phyloP scores from a whole-genome alignment of 164 flowering plant genomes.

The Liriodendron chinense region DNA sequence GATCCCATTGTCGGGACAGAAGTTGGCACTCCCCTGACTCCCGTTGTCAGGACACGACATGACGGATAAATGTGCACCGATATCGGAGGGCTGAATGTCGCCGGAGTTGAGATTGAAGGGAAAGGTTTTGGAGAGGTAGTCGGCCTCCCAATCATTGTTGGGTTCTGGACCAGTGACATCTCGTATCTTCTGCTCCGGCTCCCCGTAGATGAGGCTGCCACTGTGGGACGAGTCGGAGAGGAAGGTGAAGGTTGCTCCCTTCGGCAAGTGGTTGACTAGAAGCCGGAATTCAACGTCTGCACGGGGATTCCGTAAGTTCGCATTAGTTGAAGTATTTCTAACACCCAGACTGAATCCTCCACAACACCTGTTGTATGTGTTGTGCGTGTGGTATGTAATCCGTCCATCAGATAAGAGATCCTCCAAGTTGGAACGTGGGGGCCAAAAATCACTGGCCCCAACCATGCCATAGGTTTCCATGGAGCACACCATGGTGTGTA shows the following conservation, averaged over 20 bases:
- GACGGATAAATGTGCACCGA: constrained; percentile 44
- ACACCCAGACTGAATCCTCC: too few relatives aligned
- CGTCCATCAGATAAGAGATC: too few relatives aligned
- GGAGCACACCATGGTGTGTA: too few relatives aligned
- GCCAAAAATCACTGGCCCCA: too few relatives aligned
- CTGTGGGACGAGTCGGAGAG: constrained; percentile 87
- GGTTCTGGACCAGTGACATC: neutral
- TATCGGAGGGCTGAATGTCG: constrained; percentile 14
- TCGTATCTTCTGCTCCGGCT: constrained; percentile 77
- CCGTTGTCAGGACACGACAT: constrained; percentile 47
- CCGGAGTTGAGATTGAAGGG: too few relatives aligned
- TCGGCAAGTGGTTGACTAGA: constrained; percentile 58
- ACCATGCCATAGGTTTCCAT: too few relatives aligned
- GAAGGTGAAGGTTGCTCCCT: constrained; percentile 66
- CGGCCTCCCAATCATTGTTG: rapidly evolving
- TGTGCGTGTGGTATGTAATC: too few relatives aligned
- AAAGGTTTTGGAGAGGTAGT: too few relatives aligned
- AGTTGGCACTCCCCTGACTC: constrained; percentile 42
- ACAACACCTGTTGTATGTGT: too few relatives aligned
- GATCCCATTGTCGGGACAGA: constrained; percentile 55
- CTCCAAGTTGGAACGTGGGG: too few relatives aligned
- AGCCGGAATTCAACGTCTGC: constrained; percentile 65
- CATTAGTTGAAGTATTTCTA: neutral
- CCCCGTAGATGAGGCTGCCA: constrained; percentile 81
- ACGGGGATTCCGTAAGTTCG: neutral